phyloP scores from a whole-genome alignment of 176 grass and related monocot species.

The Metroxylon sagu region DNA sequence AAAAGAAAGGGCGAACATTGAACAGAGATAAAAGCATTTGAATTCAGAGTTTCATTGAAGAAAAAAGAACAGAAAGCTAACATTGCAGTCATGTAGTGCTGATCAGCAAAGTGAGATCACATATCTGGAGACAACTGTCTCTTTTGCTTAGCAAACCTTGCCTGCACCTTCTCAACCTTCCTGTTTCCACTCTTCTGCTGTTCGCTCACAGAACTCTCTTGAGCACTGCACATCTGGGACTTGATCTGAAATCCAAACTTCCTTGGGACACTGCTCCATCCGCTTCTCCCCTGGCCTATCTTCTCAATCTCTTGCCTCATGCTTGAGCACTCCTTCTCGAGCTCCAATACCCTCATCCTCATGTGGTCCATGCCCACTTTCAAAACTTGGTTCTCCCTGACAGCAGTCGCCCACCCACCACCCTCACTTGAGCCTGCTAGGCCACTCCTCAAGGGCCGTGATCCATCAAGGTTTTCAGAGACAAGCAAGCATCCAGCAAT shows the following conservation, averaged over 20 bases:
- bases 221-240: constrained; percentile 1
- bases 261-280: neutral
- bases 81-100: too few relatives aligned
- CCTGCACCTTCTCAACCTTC: neutral
- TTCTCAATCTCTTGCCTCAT: constrained; percentile 2
- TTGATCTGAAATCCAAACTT: neutral
- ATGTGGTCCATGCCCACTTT: constrained; percentile 3
- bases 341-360: constrained; percentile 4
- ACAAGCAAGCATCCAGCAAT: neutral
- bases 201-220: neutral
- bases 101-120: too few relatives aligned
- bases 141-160: neutral
- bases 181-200: neutral
- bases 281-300: neutral
- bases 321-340: constrained; percentile 1
- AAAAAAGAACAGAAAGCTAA: too few relatives aligned
- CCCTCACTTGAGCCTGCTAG: neutral
- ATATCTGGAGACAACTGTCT: neutral
- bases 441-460: neutral
- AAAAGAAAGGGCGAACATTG: too few relatives aligned
- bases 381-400: constrained; percentile 1
- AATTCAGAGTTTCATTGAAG: too few relatives aligned
- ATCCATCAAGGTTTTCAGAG: constrained; percentile 2
- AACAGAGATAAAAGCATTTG: too few relatives aligned
- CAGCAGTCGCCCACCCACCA: neutral